Evolutionary conservation across 495 filamentous ascomycete species (phyloP), one percentile per base, ranked within the genome.

Genomic region (Bacidia gigantensis): DNA sequence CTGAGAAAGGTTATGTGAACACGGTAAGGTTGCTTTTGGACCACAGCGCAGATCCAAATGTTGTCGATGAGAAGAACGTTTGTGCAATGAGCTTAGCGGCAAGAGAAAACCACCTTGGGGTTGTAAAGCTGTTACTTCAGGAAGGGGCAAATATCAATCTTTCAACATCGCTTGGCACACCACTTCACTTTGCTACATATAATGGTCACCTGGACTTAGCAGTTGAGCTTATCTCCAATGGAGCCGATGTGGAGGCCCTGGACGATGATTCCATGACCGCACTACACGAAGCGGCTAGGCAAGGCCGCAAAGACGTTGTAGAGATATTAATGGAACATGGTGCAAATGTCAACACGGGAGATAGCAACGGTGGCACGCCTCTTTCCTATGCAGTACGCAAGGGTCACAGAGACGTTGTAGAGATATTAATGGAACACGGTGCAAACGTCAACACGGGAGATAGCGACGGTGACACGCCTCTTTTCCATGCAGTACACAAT

Each of bases 211-310:
- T 18, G 17, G 53, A 21, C 10, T 53, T 59, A 32, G 56, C 60
- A 25, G 48, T 54, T n/a, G 26, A 41, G 23, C 47, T 65, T 14
- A 22, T 65, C n/a, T 46, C 53, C 12, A 50, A 42, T 49, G 59
- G 61, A 1, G 62, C 57, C 14, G 56, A 61, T n/a, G 50, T 60
- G 22, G 55, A 66, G 21, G 54, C 57, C 3, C 26, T 32, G 12
- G 29, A 35, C 14, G 29, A 5, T 7, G 14, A 35, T 35, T 5
- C 5, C 29, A 7, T 35, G 5, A 35, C 29, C 5, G 5, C 29
- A 5, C 29, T 35, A 7, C 29, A 35, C 14, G 29, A 5, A 14
- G 7, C 29, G 5, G 14, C 7, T 14, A 5, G 29, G 14, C 7
- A 35, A 14, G 7, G 14, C 5, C 29, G 7, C 7, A 14, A 5